Evolutionary conservation across 768 basidiomycete species (phyloP), one percentile per base, ranked within the genome.

Genomic region (Hygrophorus pudorinus): DNA sequence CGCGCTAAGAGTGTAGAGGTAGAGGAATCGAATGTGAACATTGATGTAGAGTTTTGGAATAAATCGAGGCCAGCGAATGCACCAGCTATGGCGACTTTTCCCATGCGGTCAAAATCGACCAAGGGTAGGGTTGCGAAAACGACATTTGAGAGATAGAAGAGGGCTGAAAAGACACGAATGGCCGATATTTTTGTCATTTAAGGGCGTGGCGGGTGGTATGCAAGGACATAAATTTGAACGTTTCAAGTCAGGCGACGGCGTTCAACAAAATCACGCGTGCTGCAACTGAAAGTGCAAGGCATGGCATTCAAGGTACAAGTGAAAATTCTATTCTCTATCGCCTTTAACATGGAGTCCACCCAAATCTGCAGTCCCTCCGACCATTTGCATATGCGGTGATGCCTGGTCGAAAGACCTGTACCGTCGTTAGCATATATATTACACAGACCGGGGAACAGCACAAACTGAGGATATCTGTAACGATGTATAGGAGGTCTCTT

Each of bases 11-110:
- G 67, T 32, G 88, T 82, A 11, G 86, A 76, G 38, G 77, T 72
- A 1, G 81, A 68, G 20, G 86, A 69, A 61, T 91, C 80, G 59
- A 85, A 81, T 28, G 78, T 56, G 52, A 75, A 57, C 7, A 7
- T 24, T 38, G 73, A 53, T 21, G 55, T 46, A 27, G 76, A 61
- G 46, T 75, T 75, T 56, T 78, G 66, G 70, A 84, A 81, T 46
- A 92, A 56, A 57, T 83, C 84, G 49, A 99, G 68, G 36, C 92
- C 94, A 17, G 84, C 75, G 58, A 97, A 99, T 28, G 85, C 72
- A 46, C 94, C 94, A 20, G 82, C 80, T 33, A 97, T 71, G 45
- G 81, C 91, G 40, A 97, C 91, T 44, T 73, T 81, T 51, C 94
- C 94, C 88, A 99, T 93, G 42, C 84, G 81, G 53, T 71, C 65